Conservation (phyloP, 495 filamentous ascomycete genomes). For the Oidiodendron maius region DNA sequence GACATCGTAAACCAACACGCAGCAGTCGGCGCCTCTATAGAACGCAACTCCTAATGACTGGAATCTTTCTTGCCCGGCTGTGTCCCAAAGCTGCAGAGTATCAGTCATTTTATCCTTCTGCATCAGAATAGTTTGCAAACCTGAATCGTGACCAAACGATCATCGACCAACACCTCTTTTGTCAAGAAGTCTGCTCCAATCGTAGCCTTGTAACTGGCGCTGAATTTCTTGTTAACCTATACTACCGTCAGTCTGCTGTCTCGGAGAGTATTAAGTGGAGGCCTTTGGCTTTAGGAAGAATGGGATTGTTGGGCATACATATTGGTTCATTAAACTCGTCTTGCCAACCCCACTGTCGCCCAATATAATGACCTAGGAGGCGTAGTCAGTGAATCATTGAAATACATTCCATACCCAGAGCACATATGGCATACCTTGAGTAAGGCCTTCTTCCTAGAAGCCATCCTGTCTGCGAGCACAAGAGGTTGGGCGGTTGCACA, state of each 20-base stretch:
- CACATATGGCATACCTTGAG: conserved; percentile 66
- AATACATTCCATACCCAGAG: not conserved
- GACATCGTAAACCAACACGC: conserved; percentile 96
- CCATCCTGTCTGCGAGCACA: conserved; percentile 7
- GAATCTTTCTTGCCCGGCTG: conserved; percentile 94
- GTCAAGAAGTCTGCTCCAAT: conserved; percentile 99
- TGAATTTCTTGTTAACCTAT: conserved; percentile 99
- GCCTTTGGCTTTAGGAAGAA: not conserved
- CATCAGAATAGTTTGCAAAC: conserved; percentile 38
- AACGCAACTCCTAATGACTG: conserved; percentile 97
- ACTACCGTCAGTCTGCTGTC: conserved; percentile 5
- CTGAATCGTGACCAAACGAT: conserved; percentile 98
- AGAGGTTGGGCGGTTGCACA: conserved; percentile 8
- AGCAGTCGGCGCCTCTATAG: conserved; percentile 97
- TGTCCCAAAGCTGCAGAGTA: conserved; percentile 90
- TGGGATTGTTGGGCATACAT: conserved; percentile 59
- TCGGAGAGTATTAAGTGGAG: not conserved
- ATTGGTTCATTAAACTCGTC: conserved; percentile 99
- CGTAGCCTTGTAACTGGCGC: conserved; percentile 97
- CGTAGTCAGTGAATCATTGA: not conserved
- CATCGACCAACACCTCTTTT: conserved; percentile 95
- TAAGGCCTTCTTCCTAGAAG: conserved; percentile 83
- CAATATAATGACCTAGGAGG: conserved; percentile 84
- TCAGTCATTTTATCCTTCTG: conserved; percentile 18
- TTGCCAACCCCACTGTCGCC: conserved; percentile 98